Conservation (phyloP, 495 filamentous ascomycete species). For the Trichoderma reesei region DNA sequence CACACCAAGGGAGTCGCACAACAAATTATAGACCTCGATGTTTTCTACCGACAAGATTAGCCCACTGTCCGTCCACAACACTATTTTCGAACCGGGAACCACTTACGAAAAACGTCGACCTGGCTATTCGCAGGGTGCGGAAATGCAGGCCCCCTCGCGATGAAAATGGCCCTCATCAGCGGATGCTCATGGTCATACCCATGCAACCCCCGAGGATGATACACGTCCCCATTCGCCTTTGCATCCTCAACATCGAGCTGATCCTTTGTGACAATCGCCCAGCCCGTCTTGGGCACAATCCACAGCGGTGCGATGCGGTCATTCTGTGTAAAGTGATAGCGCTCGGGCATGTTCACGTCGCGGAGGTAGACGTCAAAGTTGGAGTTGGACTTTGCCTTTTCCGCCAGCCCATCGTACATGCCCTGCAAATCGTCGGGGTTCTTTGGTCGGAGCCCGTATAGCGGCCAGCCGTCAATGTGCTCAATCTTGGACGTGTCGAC, state of each 20-base stretch:
- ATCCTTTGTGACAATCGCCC: constrained; percentile 71
- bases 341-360: constrained; percentile 72
- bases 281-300: constrained; percentile 84
- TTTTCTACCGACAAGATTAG: constrained; percentile 54
- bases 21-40: constrained; percentile 86
- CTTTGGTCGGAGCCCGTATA: constrained; percentile 77
- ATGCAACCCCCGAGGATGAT: constrained; percentile 71
- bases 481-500: constrained; percentile 64
- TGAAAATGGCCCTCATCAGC: constrained; percentile 86
- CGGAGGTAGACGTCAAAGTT: constrained; percentile 76
- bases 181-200: constrained; percentile 87
- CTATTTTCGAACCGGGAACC: not conserved
- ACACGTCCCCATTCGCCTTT: constrained; percentile 49
- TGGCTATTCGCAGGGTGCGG: constrained; percentile 73
- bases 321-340: constrained; percentile 80
- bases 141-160: constrained; percentile 82
- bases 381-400: constrained; percentile 44
- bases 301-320: constrained; percentile 84
- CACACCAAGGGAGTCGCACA: constrained; percentile 76
- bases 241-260: constrained; percentile 64
- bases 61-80: constrained; percentile 12
- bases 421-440: constrained; percentile 46
- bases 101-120: constrained; percentile 76
- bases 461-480: constrained; percentile 90
- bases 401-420: constrained; percentile 39